These are phyloP conservation scores for Aspergillus leporis DNA, from an alignment of 495 filamentous ascomycete species.

Conservation along the genomic window DNA sequence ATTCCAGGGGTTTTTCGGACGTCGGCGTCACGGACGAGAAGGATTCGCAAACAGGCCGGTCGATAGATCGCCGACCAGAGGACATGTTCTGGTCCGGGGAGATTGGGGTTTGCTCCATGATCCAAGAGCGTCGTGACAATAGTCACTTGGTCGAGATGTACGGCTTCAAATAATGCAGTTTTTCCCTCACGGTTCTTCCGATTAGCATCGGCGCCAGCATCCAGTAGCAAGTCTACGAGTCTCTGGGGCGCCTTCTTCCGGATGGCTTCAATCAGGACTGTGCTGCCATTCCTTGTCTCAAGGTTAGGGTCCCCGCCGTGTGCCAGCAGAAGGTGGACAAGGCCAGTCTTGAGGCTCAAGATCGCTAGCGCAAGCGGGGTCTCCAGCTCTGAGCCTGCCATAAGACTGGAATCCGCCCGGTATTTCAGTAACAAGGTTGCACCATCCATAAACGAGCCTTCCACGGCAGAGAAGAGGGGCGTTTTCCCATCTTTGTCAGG, in stretches of 20 bases:
- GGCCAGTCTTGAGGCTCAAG: conserved; percentile 35
- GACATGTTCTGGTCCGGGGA: conserved; percentile 50
- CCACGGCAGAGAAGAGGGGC: conserved; percentile 42
- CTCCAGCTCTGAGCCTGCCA: conserved; percentile 37
- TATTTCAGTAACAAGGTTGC: conserved; percentile 50
- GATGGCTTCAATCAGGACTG: conserved; percentile 47
- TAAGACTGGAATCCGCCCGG: conserved; percentile 50
- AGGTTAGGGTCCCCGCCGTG: conserved; percentile 49
- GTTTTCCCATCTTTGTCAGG: conserved; percentile 40
- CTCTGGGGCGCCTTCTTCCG: conserved; percentile 41
- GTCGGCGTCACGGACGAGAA: conserved; percentile 51
- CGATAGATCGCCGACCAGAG: conserved; percentile 55
- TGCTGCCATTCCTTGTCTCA: conserved; percentile 44
- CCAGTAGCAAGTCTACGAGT: conserved; percentile 48
- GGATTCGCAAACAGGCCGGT: conserved; percentile 48
- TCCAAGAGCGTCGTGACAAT: conserved; percentile 51
- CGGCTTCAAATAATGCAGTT: conserved; percentile 55
- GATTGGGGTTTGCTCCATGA: conserved; percentile 54
- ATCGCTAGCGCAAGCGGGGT: conserved; percentile 42
- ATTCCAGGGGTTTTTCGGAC: conserved; percentile 50
- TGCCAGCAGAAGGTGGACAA: conserved; percentile 46
- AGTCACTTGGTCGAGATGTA: conserved; percentile 48
- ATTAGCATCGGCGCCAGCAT: conserved; percentile 51
- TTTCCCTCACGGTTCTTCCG: conserved; percentile 52
- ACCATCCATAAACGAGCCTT: conserved; percentile 43